Evolutionary conservation across 371 early-diverging fungal species (phyloP).

Genomic region (Rhizopus delemar): DNA sequence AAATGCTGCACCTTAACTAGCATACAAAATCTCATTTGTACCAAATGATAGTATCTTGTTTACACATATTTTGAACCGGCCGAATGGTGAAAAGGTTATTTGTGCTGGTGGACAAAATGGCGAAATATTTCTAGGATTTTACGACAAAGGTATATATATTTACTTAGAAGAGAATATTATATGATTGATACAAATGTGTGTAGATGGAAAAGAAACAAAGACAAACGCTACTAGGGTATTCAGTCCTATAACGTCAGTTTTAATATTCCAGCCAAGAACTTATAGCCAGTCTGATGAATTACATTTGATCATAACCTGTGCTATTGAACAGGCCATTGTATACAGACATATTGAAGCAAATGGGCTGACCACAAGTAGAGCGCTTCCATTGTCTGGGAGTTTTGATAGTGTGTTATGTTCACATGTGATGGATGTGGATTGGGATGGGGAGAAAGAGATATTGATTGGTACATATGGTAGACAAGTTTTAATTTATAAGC

Average conservation of each 20-base stretch:
- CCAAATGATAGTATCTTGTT: conserved; percentile 49
- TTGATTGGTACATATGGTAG: conserved; percentile 76
- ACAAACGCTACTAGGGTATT: conserved; percentile 41
- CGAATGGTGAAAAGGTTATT: conserved; percentile 44
- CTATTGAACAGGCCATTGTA: conserved; percentile 63
- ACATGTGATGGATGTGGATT: conserved; percentile 75
- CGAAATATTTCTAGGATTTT: conserved; percentile 49
- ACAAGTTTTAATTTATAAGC: conserved; percentile 72
- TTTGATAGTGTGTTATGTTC: conserved; percentile 70
- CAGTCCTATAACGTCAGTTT: conserved; percentile 51
- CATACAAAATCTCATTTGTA: neutral
- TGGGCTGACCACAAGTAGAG: conserved; percentile 42
- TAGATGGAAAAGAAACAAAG: conserved; percentile 35
- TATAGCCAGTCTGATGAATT: conserved; percentile 40
- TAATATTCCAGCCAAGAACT: conserved; percentile 54
- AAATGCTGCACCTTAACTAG: neutral
- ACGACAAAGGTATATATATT: conserved; percentile 28
- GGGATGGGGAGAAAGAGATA: conserved; percentile 71
- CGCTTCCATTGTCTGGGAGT: conserved; percentile 58
- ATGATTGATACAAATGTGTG: neutral
- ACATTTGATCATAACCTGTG: conserved; percentile 64
- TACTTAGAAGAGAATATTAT: neutral
- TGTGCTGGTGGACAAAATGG: conserved; percentile 69
- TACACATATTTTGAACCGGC: conserved; percentile 53
- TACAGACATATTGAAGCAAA: conserved; percentile 53